Percentiles rank a stretch among this genome's conserved stretches.
Evolutionary conservation across 768 basidiomycete genomes (phyloP).

Genomic region (Auricularia cornea): DNA sequence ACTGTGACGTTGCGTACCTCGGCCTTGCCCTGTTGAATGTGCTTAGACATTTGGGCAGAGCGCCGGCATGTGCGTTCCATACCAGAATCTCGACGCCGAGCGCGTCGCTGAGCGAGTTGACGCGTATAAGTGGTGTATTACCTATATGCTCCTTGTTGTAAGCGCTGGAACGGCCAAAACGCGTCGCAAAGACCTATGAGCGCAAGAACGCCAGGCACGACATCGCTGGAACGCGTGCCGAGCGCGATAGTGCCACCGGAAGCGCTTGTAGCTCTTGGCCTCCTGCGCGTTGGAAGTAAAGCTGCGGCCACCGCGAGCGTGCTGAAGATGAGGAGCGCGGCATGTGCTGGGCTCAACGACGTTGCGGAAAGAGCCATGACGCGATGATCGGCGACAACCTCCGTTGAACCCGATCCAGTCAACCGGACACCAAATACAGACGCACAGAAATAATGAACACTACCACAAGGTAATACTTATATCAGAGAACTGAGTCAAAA

Average conservation of each 20-base stretch:
- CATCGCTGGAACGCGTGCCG: not conserved
- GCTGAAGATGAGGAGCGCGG: not conserved
- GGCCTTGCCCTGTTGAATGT: conserved; percentile 60
- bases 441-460: no score
- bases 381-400: no score
- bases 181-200: conserved; percentile 60
- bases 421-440: no score
- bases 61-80: conserved; percentile 5
- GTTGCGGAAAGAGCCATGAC: not conserved
- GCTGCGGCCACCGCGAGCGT: not conserved
- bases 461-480: no score
- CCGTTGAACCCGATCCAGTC: no score
- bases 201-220: conserved; percentile 73
- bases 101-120: conserved; percentile 84
- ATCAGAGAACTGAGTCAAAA: no score
- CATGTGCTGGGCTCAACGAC: not conserved
- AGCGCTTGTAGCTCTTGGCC: not conserved
- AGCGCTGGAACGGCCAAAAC: no score
- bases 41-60: not conserved
- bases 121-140: conserved; percentile 88
- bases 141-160: conserved; percentile 43
- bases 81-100: conserved; percentile 86
- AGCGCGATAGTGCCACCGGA: not conserved
- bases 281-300: not conserved
- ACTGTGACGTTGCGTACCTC: conserved; percentile 46